Evolutionary conservation across 2,329 filamentous ascomycete species (phyloP).

Genomic region (Aureobasidium sp.): DNA sequence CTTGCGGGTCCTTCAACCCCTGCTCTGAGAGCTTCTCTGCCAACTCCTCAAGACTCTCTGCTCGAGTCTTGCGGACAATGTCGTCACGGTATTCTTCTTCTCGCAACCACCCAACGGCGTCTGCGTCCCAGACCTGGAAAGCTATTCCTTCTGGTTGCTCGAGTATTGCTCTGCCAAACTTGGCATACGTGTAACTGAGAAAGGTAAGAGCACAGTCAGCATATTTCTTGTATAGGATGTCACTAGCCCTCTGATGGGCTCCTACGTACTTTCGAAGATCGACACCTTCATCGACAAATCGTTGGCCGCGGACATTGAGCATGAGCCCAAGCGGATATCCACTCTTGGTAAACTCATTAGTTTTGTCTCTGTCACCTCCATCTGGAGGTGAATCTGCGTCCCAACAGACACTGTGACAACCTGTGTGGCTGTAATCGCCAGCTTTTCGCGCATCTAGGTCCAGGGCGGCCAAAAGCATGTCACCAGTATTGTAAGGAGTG

Average conservation of each 20-base stretch:
- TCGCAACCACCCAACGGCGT: slow-evolving; percentile 47
- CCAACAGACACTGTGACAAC: slow-evolving; percentile 60
- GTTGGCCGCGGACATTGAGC: slow-evolving; percentile 51
- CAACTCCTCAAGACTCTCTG: slow-evolving; percentile 48
- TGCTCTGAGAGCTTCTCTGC: slow-evolving; percentile 42
- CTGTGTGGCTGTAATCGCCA: slow-evolving; percentile 47
- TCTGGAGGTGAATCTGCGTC: slow-evolving; percentile 53
- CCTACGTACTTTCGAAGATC: slow-evolving; percentile 49
- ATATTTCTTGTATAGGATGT: no score
- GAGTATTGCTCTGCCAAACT: slow-evolving; percentile 57
- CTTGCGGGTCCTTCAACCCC: slow-evolving; percentile 41
- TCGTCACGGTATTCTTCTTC: slow-evolving; percentile 57
- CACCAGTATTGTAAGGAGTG: slow-evolving; percentile 59
- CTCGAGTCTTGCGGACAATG: slow-evolving; percentile 48
- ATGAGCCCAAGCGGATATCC: slow-evolving; percentile 62
- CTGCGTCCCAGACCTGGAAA: slow-evolving; percentile 59
- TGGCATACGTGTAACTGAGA: slow-evolving; percentile 54
- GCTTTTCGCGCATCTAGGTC: slow-evolving; percentile 45
- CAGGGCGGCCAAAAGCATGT: slow-evolving; percentile 49
- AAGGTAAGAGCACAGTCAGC: no score
- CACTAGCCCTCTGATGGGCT: no score
- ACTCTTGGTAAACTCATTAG: slow-evolving; percentile 63
- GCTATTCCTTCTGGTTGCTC: slow-evolving; percentile 51
- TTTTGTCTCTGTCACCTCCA: slow-evolving; percentile 50
- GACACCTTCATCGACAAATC: slow-evolving; percentile 61